phyloP scores from a whole-genome alignment of 2,329 filamentous ascomycete genomes.

The Diaporthe australafricana region DNA sequence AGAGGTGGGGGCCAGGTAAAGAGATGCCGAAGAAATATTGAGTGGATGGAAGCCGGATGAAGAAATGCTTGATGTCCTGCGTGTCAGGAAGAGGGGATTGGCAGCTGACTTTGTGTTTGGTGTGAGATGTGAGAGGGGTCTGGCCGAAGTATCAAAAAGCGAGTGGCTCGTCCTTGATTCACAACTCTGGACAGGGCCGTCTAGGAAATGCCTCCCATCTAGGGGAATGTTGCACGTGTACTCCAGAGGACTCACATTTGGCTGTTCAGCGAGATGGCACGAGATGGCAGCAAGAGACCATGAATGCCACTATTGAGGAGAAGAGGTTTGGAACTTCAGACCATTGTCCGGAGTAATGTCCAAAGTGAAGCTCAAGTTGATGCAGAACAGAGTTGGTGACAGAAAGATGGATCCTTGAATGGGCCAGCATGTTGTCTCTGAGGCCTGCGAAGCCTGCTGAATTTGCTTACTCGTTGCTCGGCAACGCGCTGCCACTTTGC shows the following conservation, averaged over 20 bases:
- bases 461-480: constrained; percentile 31
- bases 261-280: constrained; percentile 14
- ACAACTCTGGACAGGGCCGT: background rate
- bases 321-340: background rate
- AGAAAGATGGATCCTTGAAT: constrained; percentile 22
- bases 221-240: background rate
- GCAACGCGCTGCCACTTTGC: constrained; percentile 28
- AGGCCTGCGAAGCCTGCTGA: background rate
- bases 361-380: constrained; percentile 13
- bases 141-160: background rate
- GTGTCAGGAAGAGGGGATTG: background rate
- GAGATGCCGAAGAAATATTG: too few relatives aligned
- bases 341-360: constrained; percentile 16
- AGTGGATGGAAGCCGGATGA: background rate
- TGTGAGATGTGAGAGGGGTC: background rate
- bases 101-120: background rate
- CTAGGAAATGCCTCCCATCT: background rate
- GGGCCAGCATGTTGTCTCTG: constrained; percentile 34
- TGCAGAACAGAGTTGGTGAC: constrained; percentile 26
- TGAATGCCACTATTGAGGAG: background rate
- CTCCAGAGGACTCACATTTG: constrained; percentile 21
- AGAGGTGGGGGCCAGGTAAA: background rate
- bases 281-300: constrained; percentile 27
- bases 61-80: background rate
- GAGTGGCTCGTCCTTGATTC: background rate